Evolutionary conservation across 1,139 yeast species (phyloP), one percentile per base, ranked within the genome.

Genomic region (Kluyveromyces sp.): DNA sequence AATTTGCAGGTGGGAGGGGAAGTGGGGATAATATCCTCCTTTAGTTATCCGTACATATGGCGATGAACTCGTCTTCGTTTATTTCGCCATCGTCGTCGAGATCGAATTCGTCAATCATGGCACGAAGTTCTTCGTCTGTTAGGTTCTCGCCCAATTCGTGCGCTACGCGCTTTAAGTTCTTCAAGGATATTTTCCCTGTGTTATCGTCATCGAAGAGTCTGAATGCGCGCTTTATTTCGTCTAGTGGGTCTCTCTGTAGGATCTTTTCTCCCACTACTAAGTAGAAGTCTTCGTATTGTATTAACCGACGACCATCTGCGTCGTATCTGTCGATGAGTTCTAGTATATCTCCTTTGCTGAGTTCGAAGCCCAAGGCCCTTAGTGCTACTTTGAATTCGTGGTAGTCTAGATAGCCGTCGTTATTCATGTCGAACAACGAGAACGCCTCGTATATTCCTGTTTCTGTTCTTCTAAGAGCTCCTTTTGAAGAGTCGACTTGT

Each of bases 61-160:
- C 84, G 51, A 88, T 86, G 65, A 92, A 94, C 69, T 94, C 99
- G 53, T 88, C 92, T 60, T 87, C 94, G 58, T 83, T 84, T 56
- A 94, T 89, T 56, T 86, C 96, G 42, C 97, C 98, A 64, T 94
- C 98, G 52, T 87, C 96, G 64, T 94, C 97, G 49, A 92, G 70
- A 67, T 94, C 99, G 61, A 94, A 94, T 66, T 92, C 98, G 53
- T 90, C 97, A 54, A 94, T 92, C 98, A 94, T 92, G 8, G 97
- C 97, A 54, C 85, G 77, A 48, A 94, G 72, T 59, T 94, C 98
- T 50, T 89, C 96, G 54, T 92, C 98, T 7, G 88, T 83, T 50
- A 94, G 71, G 58, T 84, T 86, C 65, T 94, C 98, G 1, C 97
- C 97, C 51, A 94, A 70, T 55, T 92, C 97, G 59, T 85, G 85